phyloP scores from a whole-genome alignment of 2,329 filamentous ascomycete species.

The Atkinsonella hypoxylon region DNA sequence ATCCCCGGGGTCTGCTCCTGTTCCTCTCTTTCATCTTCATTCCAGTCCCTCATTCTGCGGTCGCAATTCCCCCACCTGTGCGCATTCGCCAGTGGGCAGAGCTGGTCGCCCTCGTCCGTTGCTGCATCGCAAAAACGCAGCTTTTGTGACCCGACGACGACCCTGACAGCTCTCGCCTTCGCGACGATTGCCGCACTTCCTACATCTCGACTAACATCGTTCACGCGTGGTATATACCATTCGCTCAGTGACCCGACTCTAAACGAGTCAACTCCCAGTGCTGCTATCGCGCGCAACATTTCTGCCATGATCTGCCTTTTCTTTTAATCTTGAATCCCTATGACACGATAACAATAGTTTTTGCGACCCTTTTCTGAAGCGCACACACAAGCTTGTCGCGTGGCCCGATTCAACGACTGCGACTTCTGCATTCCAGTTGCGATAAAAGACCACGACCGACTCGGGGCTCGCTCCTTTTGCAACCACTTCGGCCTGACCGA shows the following conservation, averaged over 20 bases:
- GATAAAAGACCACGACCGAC: background rate
- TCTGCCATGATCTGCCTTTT: background rate
- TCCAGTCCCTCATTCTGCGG: constrained; percentile 23
- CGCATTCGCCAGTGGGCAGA: constrained; percentile 7
- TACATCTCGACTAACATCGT: background rate
- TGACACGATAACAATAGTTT: background rate
- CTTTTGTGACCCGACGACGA: constrained; percentile 6
- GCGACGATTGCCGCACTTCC: constrained; percentile 4
- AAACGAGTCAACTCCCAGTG: background rate
- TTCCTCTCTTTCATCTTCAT: constrained; percentile 15
- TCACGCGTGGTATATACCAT: background rate
- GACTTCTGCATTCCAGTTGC: constrained; percentile 5
- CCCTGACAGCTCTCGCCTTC: background rate
- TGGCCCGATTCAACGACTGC: constrained; percentile 5
- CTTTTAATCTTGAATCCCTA: background rate
- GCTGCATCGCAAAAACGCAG: background rate
- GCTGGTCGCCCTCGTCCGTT: constrained; percentile 2
- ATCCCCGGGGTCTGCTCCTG: constrained; percentile 13
- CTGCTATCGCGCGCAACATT: background rate
- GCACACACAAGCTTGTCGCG: constrained; percentile 4
- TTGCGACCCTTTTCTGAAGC: constrained; percentile 1
- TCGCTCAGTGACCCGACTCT: background rate
- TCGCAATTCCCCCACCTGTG: constrained; percentile 11
- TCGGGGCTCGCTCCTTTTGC: background rate
- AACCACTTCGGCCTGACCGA: background rate